Evolutionary conservation across 2,329 filamentous ascomycete species (phyloP).

Genomic region (Aspergillus carbonarius): DNA sequence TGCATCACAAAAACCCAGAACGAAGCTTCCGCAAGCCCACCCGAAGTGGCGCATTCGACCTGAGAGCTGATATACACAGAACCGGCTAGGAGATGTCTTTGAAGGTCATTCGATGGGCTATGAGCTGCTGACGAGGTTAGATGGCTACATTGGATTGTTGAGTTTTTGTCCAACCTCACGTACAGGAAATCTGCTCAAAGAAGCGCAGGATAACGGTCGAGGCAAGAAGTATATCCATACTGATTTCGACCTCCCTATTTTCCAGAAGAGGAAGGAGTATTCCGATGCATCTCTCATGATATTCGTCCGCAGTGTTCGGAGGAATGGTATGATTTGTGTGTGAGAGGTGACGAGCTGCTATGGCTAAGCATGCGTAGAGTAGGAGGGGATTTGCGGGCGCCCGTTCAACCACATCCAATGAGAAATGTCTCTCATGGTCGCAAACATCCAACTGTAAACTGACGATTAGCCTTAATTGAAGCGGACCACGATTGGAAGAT

Average conservation of each 20-base stretch:
- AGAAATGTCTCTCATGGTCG: conserved; percentile 33
- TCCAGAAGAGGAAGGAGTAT: conserved; percentile 36
- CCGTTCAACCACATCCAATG: conserved; percentile 31
- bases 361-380: conserved; percentile 35
- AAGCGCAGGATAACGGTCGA: conserved; percentile 38
- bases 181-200: conserved; percentile 38
- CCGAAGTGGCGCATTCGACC: conserved; percentile 33
- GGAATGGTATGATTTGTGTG: conserved; percentile 31
- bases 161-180: conserved; percentile 4
- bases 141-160: not conserved
- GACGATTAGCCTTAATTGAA: conserved; percentile 11
- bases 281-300: conserved; percentile 37
- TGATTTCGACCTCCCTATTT: conserved; percentile 30
- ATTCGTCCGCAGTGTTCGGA: conserved; percentile 30
- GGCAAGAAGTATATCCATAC: conserved; percentile 35
- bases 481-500: not conserved
- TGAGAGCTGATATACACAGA: conserved; percentile 38
- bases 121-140: conserved; percentile 24
- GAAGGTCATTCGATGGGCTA: conserved; percentile 33
- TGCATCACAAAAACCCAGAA: conserved; percentile 40
- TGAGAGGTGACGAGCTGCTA: conserved; percentile 35
- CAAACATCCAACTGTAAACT: conserved; percentile 31
- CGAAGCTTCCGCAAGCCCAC: conserved; percentile 34
- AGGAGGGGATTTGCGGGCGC: conserved; percentile 32
- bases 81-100: conserved; percentile 36